Base-by-base conservation (phyloP, 441 rosid species). In the Erodium texanum region DNA sequence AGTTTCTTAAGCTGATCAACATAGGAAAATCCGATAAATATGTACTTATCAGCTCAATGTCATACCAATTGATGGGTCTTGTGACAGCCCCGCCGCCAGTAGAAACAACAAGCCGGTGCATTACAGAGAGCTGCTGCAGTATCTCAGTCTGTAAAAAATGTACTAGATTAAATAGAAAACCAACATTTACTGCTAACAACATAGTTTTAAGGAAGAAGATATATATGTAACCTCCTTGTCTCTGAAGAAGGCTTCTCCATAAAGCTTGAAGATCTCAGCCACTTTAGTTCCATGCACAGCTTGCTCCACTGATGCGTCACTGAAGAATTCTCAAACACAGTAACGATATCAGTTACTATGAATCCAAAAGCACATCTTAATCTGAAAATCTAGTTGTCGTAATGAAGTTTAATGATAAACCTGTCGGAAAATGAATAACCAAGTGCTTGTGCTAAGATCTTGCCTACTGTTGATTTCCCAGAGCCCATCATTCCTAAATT, bases 31-130 rank as follows among this genome's bases (percentile, higher is more conserved):
- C 38, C 4, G 7, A 34, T 34, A 34, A 34, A 34, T 3, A 34
- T 32, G 7, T 34, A 34, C 7, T 34, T 14, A 38, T 54, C 20
- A 2, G 29, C 18, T 45, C 69, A 16, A 65, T 12, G 70, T 50
- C 67, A 2, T 74, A 93, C 96, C 97, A 90, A 73, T 90, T 90
- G 77, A 83, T 70, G 14, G 90, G 93, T 67, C 74, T 73, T 7
- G 80, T 68, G 29, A 93, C 97, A 34, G 84, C 98, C 71, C 98
- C 98, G 69, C 96, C 98, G 7, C 98, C 97, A 1, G 98, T 93
- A 63, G 98, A 93, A 67, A 93, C 95, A 76, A 93, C 95, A 71
- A 81, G 76, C 65, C 68, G 77, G 65, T 76, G 84, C 83, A 68
- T 79, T 69, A 76, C 34, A 69, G 97, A 87, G 62, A 89, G 78